A percentile compares a stretch with the other conserved stretches of the same genome.
Evolutionary conservation across 805 yeast genomes (phyloP).

Genomic region (Kodamaea neixiangensis): DNA sequence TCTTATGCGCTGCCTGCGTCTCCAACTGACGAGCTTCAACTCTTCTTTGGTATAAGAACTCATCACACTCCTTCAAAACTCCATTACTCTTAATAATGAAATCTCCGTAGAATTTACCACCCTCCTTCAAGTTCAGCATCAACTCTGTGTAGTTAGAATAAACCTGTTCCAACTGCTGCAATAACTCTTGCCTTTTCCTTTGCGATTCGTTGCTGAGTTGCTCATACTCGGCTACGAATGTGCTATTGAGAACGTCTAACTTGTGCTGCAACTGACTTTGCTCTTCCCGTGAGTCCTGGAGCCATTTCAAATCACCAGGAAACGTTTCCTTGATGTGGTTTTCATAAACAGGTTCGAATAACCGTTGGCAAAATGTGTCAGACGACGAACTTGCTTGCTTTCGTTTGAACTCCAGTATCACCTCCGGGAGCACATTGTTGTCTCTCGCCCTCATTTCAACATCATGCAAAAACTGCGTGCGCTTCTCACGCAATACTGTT

Average conservation of each 20-base stretch:
- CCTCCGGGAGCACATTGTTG: slow-evolving; percentile 51
- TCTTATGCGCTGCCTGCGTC: not conserved
- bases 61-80: slow-evolving; percentile 51
- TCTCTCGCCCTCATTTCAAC: slow-evolving; percentile 48
- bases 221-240: slow-evolving; percentile 13
- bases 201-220: slow-evolving; percentile 21
- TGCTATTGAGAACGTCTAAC: slow-evolving; percentile 15
- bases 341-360: slow-evolving; percentile 41
- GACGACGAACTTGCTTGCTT: slow-evolving; percentile 12
- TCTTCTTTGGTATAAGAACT: slow-evolving; percentile 52
- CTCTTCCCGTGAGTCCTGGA: slow-evolving; percentile 38
- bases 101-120: slow-evolving; percentile 68
- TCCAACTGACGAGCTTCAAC: slow-evolving; percentile 56
- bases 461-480: slow-evolving; percentile 42
- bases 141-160: slow-evolving; percentile 57
- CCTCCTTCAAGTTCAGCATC: slow-evolving; percentile 62
- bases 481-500: slow-evolving; percentile 30
- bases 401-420: slow-evolving; percentile 49
- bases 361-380: slow-evolving; percentile 23
- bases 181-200: slow-evolving; percentile 45
- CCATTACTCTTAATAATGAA: slow-evolving; percentile 49
- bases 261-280: slow-evolving; percentile 26
- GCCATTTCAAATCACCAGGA: slow-evolving; percentile 48
- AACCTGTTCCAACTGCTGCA: slow-evolving; percentile 54
- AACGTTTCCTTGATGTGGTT: slow-evolving; percentile 47